Conservation (phyloP, 176 grass and related monocot genomes). For the Triticum aestivum region DNA sequence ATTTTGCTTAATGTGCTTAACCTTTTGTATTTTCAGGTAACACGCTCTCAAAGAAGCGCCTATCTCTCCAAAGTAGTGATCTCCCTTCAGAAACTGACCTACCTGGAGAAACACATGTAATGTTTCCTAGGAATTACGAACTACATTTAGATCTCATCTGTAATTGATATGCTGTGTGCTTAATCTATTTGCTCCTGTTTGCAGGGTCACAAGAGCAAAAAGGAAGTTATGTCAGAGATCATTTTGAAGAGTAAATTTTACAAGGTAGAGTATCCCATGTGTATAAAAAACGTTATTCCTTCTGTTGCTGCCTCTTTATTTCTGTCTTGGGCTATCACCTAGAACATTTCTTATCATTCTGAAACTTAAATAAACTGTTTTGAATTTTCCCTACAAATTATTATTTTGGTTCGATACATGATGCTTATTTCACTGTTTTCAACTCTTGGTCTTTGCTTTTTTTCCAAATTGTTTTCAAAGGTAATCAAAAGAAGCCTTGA, state of each 20-base stretch:
- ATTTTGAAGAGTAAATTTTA: slow-evolving; percentile 99
- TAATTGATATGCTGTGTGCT: slow-evolving; percentile 20
- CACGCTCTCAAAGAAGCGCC: slow-evolving; percentile 25
- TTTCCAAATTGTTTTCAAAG: not conserved
- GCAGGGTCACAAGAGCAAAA: slow-evolving; percentile 85
- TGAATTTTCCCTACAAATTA: not conserved
- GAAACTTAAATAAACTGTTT: not conserved
- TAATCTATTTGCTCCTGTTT: slow-evolving; percentile 31
- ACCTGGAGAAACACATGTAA: slow-evolving; percentile 46
- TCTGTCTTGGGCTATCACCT: not conserved
- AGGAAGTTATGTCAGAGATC: slow-evolving; percentile 96
- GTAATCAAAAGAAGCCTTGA: not conserved
- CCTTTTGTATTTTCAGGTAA: slow-evolving; percentile 35
- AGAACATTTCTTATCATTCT: slow-evolving; percentile 2
- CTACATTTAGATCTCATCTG: slow-evolving; percentile 4
- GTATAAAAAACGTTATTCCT: not conserved
- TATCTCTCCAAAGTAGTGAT: slow-evolving; percentile 45
- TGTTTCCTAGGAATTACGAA: slow-evolving; percentile 18
- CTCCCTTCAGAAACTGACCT: slow-evolving; percentile 42
- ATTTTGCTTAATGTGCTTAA: slow-evolving; percentile 4
- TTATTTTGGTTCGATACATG: not conserved
- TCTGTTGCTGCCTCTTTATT: not conserved
- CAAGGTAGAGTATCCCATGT: slow-evolving; percentile 50
- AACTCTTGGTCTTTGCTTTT: slow-evolving; percentile 3
- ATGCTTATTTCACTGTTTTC: slow-evolving; percentile 14